Percentiles rank a stretch among this genome's conserved stretches.
phyloP scores from a whole-genome alignment of 73 alveolate species.

The Paramecium caudatum region DNA sequence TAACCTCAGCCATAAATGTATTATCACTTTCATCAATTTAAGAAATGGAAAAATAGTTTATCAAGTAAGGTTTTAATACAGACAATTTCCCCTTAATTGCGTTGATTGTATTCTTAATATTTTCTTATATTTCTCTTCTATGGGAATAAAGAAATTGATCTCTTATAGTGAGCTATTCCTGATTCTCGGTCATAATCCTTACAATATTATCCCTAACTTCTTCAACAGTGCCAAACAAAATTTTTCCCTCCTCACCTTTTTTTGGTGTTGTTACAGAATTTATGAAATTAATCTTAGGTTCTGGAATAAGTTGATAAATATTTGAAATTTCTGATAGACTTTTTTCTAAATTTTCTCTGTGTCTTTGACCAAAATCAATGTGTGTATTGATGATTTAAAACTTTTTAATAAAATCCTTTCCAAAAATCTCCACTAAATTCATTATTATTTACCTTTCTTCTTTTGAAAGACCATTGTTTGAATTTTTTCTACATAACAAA shows the following conservation, averaged over 20 bases:
- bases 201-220: neutral
- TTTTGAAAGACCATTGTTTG: neutral
- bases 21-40: neutral
- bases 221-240: neutral
- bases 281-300: neutral
- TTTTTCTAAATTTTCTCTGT: neutral
- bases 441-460: neutral
- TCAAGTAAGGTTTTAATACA: neutral
- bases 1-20: neutral
- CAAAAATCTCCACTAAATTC: conserved; percentile 1
- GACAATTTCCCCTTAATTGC: neutral
- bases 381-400: neutral
- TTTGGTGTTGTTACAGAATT: neutral
- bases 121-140: neutral
- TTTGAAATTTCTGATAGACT: neutral
- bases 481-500: neutral
- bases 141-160: neutral
- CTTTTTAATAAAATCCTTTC: neutral
- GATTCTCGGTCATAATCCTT: neutral
- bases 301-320: neutral
- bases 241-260: neutral
- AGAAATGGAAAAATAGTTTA: neutral
- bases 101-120: neutral
- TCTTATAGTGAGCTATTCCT: neutral
- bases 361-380: neutral